Base-by-base conservation (phyloP, 2,329 filamentous ascomycete genomes). In the Sordariomycetes sp. region DNA sequence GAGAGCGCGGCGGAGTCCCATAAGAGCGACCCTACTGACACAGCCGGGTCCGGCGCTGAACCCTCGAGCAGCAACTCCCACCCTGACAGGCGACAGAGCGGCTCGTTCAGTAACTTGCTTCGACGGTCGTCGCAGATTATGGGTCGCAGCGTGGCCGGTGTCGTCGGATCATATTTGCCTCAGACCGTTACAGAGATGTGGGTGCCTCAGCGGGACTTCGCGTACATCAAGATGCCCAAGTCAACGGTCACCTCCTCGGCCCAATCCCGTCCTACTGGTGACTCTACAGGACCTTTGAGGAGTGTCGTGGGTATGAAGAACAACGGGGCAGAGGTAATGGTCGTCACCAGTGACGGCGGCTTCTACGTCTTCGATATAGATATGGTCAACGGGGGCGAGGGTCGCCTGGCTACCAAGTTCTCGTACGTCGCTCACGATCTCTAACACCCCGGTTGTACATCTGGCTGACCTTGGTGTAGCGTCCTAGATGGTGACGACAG, bases 291-390 rank as follows among this genome's bases (percentile, higher is more conserved):
- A 5, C 85, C 89, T 0, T 71, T 95, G 48, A 79, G 88, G 62
- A 96, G 90, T 62, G 92, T 99, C n/a, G 94, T 99, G 51, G 92
- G 94, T 10, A 95, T 99, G 86, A 96, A 89, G 67, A 94, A 86
- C 65, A 95, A 85, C 67, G 91, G 88, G 28, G 94, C 94, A 1
- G 91, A 97, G 65, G 89, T 99, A 54, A 97, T 99, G 91, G 89
- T 97, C 0, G 91, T 96, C 15, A 99, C 94, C 0, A 96, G 87
- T 64, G 94, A 99, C 68, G 94, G 94, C 10, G 86, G 86, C 25
- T 97, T 96, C 66, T 96, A 94, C 64, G 87, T 97, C 34, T 99
- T 92, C 71, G 92, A 89, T 62, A 90, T 99, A 57, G 91, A 99
- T 68, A 82, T 99, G 75, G 91, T 95, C 64, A 88, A 89, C 60